These are phyloP conservation scores for Diplogelasinospora grovesii DNA, from an alignment of 495 filamentous ascomycete genomes.

Conservation along the genomic window DNA sequence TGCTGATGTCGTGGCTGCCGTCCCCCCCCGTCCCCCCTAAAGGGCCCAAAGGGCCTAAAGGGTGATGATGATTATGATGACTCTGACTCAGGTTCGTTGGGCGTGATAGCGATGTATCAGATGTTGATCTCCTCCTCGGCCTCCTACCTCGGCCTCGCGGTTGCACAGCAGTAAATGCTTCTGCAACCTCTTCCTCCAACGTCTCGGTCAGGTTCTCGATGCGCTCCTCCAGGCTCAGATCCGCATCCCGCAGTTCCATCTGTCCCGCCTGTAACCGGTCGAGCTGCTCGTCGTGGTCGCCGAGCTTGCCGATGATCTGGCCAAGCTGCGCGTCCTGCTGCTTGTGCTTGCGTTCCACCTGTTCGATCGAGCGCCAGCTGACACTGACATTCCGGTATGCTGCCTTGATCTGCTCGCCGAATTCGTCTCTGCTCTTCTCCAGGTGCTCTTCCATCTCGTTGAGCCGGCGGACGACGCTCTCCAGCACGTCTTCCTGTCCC, in stretches of 20 bases:
- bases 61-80: no score
- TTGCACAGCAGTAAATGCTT: no score
- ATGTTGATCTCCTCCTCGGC: constrained; percentile 26
- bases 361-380: constrained; percentile 43
- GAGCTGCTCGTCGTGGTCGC: constrained; percentile 33
- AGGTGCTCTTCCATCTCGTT: constrained; percentile 45
- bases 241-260: constrained; percentile 44
- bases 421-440: constrained; percentile 44
- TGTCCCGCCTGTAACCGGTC: constrained; percentile 37
- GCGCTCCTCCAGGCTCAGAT: constrained; percentile 44
- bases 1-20: constrained; percentile 6
- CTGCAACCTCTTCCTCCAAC: constrained; percentile 17
- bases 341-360: constrained; percentile 34
- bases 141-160: constrained; percentile 9
- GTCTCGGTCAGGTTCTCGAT: constrained; percentile 42
- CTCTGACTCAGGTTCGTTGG: no score
- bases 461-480: constrained; percentile 36
- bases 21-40: constrained; percentile 26
- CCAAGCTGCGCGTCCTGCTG: constrained; percentile 41
- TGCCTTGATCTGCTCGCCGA: constrained; percentile 41
- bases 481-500: constrained; percentile 35
- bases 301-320: constrained; percentile 36
- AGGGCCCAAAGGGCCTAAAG: constrained; percentile 22
- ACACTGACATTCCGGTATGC: constrained; percentile 45
- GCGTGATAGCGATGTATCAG: constrained; percentile 25